Evolutionary conservation across 257 asterid genomes (phyloP), one percentile per base, ranked within the genome.

Genomic region (Solanum acaule): DNA sequence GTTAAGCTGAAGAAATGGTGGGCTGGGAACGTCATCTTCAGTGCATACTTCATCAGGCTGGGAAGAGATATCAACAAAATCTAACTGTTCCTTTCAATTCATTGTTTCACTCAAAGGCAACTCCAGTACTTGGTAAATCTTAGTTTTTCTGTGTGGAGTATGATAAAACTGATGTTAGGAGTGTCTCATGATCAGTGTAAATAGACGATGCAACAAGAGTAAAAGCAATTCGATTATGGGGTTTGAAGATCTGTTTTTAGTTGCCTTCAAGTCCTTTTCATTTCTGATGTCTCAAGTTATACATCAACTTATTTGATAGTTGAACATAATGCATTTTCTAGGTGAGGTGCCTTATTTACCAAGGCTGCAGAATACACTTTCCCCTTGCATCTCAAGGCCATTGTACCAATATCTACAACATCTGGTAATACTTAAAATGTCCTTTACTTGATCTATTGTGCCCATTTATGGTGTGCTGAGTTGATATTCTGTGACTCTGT

Each of bases 21-120:
- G 95, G 93, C 84, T 95, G 99, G 99, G 95, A 92, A 88, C 91
- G 94, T 68, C 93, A 93, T 92, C 78, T 96, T 90, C 98, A 91
- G 89, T 91, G 94, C 70, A 83, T 95, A 22, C 87, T 91, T 89
- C 94, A 90, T 89, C 98, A 93, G 89, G 92, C 95, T 88, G 92
- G 91, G 85, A 96, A 88, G 90, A 94, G 93, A 93, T 90, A 91
- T 88, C 95, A 91, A 78, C 91, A 88, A 73, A 79, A 91, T 84
- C 85, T 20, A 76, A 79, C 35, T 52, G 91, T 93, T 90, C 88
- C 94, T 42, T 88, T 91, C 87, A 91, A 81, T 85, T 90, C 95
- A 37, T 88, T 88, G 65, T 89, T 52, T 89, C 96, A 92, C 56
- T 84, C 98, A 5, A 93, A 93, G 90, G 89, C 96, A 88, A 89